phyloP scores from a whole-genome alignment of 495 filamentous ascomycete species.

The Lasiosphaeris hirsuta region DNA sequence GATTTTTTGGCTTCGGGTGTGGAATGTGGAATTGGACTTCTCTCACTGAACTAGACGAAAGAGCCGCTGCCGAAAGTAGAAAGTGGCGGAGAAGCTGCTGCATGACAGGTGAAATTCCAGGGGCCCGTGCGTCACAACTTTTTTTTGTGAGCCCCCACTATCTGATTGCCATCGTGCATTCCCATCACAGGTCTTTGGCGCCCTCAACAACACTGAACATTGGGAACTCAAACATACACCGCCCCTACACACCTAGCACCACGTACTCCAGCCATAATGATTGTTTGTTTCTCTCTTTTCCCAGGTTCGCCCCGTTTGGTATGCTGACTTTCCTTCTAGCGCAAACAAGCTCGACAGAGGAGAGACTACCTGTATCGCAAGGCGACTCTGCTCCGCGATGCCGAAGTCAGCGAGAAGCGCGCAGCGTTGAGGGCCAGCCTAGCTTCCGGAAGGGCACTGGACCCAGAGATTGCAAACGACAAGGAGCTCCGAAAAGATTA shows the following conservation, averaged over 20 bases:
- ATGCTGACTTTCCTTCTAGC: constrained; percentile 35
- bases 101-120: constrained; percentile 1
- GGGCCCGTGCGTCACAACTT: constrained; percentile 16
- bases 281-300: constrained; percentile 23
- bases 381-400: constrained; percentile 70
- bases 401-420: constrained; percentile 87
- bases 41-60: neutral
- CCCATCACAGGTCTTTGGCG: neutral
- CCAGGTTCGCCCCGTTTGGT: constrained; percentile 2
- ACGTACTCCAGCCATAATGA: constrained; percentile 22
- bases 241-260: too few species aligned
- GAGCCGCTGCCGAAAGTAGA: constrained; percentile 15
- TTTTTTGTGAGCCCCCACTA: constrained; percentile 13
- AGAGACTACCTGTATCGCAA: constrained; percentile 91
- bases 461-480: constrained; percentile 85
- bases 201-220: neutral
- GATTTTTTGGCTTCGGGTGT: constrained; percentile 21
- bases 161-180: constrained; percentile 1
- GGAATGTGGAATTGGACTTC: constrained; percentile 15
- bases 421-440: constrained; percentile 81
- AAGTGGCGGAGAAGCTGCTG: constrained; percentile 23
- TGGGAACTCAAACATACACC: neutral
- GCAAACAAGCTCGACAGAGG: constrained; percentile 77
- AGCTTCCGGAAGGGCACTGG: constrained; percentile 75
- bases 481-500: constrained; percentile 80